These are phyloP conservation scores for Collybiopsis luxurians DNA, from an alignment of 768 basidiomycete species.

Conservation along the genomic window DNA sequence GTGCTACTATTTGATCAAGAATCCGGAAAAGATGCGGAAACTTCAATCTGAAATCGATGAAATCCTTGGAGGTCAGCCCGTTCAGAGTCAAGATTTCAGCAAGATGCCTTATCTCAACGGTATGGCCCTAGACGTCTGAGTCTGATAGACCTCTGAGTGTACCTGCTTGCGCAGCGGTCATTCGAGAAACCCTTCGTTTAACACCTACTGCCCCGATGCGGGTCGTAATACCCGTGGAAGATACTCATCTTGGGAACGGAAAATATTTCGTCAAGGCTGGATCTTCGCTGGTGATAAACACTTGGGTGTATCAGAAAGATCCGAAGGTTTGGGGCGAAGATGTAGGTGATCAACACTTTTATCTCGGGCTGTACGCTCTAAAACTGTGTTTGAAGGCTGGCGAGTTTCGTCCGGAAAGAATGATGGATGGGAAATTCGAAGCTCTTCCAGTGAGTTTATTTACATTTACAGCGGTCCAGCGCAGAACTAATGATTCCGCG, in stretches of 20 bases:
- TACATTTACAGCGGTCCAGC: no score
- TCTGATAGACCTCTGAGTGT: no score
- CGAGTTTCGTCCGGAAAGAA: slow-evolving; percentile 45
- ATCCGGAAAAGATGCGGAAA: slow-evolving; percentile 40
- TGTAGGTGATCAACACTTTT: slow-evolving; percentile 24
- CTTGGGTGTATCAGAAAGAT: slow-evolving; percentile 34
- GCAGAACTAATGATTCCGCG: no score
- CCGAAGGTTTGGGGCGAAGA: slow-evolving; percentile 48
- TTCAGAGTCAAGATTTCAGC: slow-evolving; percentile 35
- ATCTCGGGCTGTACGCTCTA: not conserved
- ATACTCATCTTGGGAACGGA: slow-evolving; percentile 34
- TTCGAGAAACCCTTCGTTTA: slow-evolving; percentile 39
- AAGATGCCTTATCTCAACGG: slow-evolving; percentile 44
- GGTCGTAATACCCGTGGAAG: slow-evolving; percentile 29
- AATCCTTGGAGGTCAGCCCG: slow-evolving; percentile 36
- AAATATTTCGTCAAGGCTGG: slow-evolving; percentile 38
- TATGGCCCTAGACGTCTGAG: no score
- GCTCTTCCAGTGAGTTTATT: slow-evolving; percentile 38
- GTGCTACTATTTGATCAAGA: slow-evolving; percentile 41
- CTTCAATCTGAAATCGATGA: slow-evolving; percentile 47
- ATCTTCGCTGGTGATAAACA: slow-evolving; percentile 22
- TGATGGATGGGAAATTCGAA: slow-evolving; percentile 50
- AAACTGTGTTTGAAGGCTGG: slow-evolving; percentile 30
- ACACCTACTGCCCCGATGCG: slow-evolving; percentile 35
- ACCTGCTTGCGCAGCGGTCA: slow-evolving; percentile 30